Evolutionary conservation across 257 asterid genomes (phyloP), one percentile per base, ranked within the genome.

Genomic region (Vinca minor): DNA sequence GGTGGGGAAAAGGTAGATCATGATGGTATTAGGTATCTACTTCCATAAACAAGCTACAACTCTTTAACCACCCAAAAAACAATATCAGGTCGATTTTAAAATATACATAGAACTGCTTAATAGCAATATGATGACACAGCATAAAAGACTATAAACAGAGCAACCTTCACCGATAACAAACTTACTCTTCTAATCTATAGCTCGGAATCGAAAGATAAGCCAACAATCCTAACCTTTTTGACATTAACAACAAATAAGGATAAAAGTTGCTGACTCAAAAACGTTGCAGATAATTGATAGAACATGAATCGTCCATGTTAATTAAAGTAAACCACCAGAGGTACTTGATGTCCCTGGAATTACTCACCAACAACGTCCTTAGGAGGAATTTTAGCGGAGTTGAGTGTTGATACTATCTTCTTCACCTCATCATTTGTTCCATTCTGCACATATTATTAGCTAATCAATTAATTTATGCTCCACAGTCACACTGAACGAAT

Each of bases 341-440:
- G 55, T 17, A 20, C 31, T 17, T 18, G 50, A 66, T 59, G 60
- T 18, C 14, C 8, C 14, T 46, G 65, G 20, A 44, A 34, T 63
- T 41, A 66, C 98, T 81, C 75, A 89, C 99, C 99, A 57, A 89
- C 97, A 54, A 87, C 95, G 68, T 93, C 97, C 55, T 73, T 73
- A 65, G 99, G 74, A 58, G 97, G 99, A 65, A 93, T 90, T 70
- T 89, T 66, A 38, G 81, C 99, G 15, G 82, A 87, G 83, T 93
- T 87, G 61, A 93, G 95, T 11, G 81, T 73, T 25, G 86, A 35
- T 28, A 93, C 84, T 31, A 93, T 87, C 85, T 89, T 93, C 89
- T 89, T 89, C 78, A 93, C 90, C 75, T 89, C 99, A 50, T 83
- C 96, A 6, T 69, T 64, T 11, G 96, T 85, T 21, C 99, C 99